phyloP scores from a whole-genome alignment of 2,329 filamentous ascomycete genomes.

The Sclerotinia nivalis region DNA sequence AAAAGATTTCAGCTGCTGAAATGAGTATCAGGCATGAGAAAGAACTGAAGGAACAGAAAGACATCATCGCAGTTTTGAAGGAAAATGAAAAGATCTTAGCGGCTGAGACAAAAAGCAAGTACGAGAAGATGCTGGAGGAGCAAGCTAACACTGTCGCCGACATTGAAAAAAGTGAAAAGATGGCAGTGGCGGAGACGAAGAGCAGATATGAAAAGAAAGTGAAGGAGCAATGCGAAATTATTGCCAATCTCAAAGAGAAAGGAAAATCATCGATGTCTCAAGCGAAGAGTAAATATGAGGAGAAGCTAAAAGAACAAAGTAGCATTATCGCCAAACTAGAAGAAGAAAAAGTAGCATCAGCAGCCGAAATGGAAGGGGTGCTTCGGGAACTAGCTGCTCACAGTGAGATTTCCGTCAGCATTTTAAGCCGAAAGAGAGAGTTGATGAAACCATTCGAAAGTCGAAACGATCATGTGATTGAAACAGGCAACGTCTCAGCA shows the following conservation, averaged over 20 bases:
- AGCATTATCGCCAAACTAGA: not conserved
- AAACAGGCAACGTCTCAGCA: slow-evolving; percentile 3
- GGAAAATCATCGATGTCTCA: too few relatives aligned
- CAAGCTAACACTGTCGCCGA: not conserved
- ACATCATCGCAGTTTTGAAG: not conserved
- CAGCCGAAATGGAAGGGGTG: not conserved
- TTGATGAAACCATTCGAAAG: not conserved
- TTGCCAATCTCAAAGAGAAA: not conserved
- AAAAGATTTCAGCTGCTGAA: not conserved
- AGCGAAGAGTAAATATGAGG: not conserved
- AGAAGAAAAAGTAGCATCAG: not conserved
- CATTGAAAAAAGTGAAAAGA: not conserved
- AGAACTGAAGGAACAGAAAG: not conserved
- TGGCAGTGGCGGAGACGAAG: not conserved
- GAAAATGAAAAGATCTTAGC: not conserved
- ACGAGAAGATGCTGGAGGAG: not conserved
- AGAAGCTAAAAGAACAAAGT: not conserved
- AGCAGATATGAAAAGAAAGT: not conserved
- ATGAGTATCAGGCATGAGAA: not conserved
- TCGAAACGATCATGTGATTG: not conserved
- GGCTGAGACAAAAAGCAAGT: not conserved
- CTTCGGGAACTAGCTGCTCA: not conserved
- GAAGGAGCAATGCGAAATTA: not conserved
- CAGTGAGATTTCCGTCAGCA: slow-evolving; percentile 8
- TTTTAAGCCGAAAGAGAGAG: slow-evolving; percentile 11